Percentiles rank a stretch among this genome's conserved stretches.
Conservation (phyloP, 352 stramenopile genomes). For the Vaucheria bursata region DNA sequence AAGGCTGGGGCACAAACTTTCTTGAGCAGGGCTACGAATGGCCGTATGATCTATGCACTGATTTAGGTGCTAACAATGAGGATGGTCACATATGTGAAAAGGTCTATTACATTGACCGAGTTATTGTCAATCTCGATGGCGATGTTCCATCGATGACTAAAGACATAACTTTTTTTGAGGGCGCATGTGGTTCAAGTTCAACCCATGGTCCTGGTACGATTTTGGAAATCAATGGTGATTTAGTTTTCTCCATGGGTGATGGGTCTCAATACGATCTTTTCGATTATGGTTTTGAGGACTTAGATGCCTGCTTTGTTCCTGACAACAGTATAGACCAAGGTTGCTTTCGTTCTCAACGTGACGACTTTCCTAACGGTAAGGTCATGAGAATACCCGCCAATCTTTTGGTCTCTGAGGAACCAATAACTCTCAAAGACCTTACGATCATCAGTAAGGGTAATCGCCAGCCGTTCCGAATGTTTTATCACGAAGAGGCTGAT, state of each 20-base stretch:
- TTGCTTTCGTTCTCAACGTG: background rate
- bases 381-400: background rate
- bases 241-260: background rate
- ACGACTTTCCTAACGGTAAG: background rate
- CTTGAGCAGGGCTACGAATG: background rate
- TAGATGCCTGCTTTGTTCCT: background rate
- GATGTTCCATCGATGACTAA: background rate
- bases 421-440: background rate
- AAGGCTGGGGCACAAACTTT: background rate
- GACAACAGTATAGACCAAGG: background rate
- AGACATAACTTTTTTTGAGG: background rate
- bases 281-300: background rate
- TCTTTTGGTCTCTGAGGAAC: background rate
- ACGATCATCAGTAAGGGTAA: background rate
- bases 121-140: background rate
- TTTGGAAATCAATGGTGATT: background rate
- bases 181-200: background rate
- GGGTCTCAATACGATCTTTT: background rate
- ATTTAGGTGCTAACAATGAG: background rate
- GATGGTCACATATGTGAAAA: slow-evolving; percentile 9
- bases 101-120: slow-evolving; percentile 1
- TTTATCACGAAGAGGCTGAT: background rate
- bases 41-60: background rate
- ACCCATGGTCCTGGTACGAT: slow-evolving; percentile 8
- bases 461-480: background rate